Percentiles rank a stretch among this genome's conserved stretches.
Evolutionary conservation across 495 filamentous ascomycete species (phyloP).

Genomic region (Penicillium flavigenum): DNA sequence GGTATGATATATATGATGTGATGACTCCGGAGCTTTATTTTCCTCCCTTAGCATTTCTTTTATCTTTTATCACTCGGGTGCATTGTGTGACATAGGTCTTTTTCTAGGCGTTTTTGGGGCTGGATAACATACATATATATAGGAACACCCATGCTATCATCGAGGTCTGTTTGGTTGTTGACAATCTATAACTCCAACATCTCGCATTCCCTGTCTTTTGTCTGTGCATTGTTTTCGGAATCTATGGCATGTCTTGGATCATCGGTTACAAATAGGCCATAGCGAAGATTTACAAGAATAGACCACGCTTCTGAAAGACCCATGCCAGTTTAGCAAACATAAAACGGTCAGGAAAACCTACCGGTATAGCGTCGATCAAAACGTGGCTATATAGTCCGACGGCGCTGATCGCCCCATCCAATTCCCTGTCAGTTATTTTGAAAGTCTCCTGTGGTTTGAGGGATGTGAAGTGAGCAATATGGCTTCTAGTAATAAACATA

Average conservation of each 20-base stretch:
- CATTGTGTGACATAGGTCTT: background rate
- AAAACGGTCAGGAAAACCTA: background rate
- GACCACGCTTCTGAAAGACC: background rate
- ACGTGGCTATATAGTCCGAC: slow-evolving; percentile 2
- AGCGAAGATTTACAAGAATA: slow-evolving; percentile 8
- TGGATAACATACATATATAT: slow-evolving; percentile 1
- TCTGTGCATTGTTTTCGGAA: background rate
- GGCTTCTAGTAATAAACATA: background rate
- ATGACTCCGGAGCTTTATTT: slow-evolving; percentile 12
- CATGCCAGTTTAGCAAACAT: background rate
- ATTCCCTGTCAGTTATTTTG: background rate
- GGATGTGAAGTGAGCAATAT: background rate
- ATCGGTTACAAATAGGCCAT: background rate
- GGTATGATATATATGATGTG: slow-evolving; percentile 22
- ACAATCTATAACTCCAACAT: background rate
- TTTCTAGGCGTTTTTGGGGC: background rate
- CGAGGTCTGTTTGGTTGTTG: too few relatives aligned
- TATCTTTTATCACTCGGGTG: background rate
- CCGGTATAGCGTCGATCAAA: background rate
- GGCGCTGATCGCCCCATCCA: background rate
- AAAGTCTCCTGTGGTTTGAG: background rate
- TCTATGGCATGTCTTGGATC: background rate
- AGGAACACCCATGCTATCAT: background rate
- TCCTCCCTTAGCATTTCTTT: background rate
- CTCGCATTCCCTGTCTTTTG: background rate